These are phyloP conservation scores for Saprolegnia diclina DNA, from an alignment of 352 stramenopile species.

Conservation along the genomic window DNA sequence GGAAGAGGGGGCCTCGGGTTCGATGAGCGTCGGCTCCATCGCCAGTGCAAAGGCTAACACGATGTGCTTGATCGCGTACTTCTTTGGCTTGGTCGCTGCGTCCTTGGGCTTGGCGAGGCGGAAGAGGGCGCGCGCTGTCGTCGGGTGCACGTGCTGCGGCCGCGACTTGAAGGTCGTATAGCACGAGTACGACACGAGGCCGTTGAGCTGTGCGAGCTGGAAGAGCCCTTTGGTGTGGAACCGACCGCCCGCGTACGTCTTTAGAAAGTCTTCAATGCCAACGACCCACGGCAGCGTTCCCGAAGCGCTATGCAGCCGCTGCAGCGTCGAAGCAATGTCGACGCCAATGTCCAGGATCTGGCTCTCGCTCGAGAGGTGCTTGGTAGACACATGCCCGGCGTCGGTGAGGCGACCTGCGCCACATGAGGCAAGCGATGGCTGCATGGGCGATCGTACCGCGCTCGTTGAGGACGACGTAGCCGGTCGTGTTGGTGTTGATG, in stretches of 20 bases:
- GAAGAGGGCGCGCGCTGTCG: constrained; percentile 66
- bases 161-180: constrained; percentile 52
- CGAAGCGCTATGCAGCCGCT: background rate
- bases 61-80: constrained; percentile 52
- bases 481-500: constrained; percentile 82
- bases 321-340: constrained; percentile 33
- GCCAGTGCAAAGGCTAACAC: constrained; percentile 58
- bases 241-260: constrained; percentile 63
- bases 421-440: background rate
- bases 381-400: constrained; percentile 57
- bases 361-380: constrained; percentile 47
- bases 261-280: constrained; percentile 82
- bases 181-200: constrained; percentile 72
- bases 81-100: constrained; percentile 15
- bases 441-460: constrained; percentile 2
- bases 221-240: constrained; percentile 84
- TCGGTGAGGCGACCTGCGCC: constrained; percentile 35
- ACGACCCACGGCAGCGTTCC: constrained; percentile 44
- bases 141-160: constrained; percentile 65
- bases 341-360: constrained; percentile 59
- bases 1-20: constrained; percentile 27
- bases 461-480: constrained; percentile 60
- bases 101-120: constrained; percentile 31
- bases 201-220: constrained; percentile 81
- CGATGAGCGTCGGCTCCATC: constrained; percentile 37